A percentile compares a stretch with the other conserved stretches of the same genome.
Evolutionary conservation across 2,329 filamentous ascomycete species (phyloP).

Genomic region (Venturia aucupariae): DNA sequence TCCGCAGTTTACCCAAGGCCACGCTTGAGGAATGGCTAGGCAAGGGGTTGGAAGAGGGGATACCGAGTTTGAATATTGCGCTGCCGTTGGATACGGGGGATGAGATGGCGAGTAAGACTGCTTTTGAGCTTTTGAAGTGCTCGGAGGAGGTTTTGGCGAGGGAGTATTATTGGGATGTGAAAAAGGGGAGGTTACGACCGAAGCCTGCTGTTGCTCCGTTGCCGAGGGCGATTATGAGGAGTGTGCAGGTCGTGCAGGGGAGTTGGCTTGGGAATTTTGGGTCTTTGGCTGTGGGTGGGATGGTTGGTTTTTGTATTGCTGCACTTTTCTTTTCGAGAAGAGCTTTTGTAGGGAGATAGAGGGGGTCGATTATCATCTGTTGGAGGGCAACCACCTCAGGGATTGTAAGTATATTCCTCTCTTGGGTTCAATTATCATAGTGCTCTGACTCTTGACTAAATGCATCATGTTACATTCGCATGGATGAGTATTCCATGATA

Average conservation of each 20-base stretch:
- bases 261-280: not conserved
- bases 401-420: no score
- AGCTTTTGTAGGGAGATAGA: not conserved
- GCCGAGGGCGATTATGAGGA: not conserved
- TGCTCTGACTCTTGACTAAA: no score
- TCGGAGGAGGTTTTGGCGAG: constrained; percentile 9
- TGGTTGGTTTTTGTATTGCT: not conserved
- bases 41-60: not conserved
- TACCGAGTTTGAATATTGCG: constrained; percentile 23
- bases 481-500: no score
- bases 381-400: no score
- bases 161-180: constrained; percentile 12
- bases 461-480: no score
- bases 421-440: no score
- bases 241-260: not conserved
- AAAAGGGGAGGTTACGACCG: constrained; percentile 7
- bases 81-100: constrained; percentile 24
- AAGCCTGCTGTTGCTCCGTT: constrained; percentile 1
- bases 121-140: constrained; percentile 11
- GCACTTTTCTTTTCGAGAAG: not conserved
- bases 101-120: constrained; percentile 4
- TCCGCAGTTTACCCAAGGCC: constrained; percentile 21
- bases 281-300: constrained; percentile 3
- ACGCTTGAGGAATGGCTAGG: constrained; percentile 20
- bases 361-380: not conserved